Evolutionary conservation across 1,284 basidiomycete species (phyloP).

Genomic region (Ceratobasidium theobromae): DNA sequence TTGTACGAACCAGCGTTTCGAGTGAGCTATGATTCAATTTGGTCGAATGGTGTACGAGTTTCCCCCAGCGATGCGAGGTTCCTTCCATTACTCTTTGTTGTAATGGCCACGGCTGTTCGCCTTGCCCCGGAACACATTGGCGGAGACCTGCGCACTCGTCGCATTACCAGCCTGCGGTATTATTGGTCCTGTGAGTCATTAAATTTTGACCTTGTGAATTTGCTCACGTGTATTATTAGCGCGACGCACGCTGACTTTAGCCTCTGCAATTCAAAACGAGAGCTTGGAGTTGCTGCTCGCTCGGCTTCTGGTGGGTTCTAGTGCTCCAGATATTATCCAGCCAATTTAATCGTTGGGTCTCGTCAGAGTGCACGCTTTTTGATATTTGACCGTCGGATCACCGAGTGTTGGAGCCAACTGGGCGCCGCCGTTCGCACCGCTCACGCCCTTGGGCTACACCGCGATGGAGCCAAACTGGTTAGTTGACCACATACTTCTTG

Average conservation of each 20-base stretch:
- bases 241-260: slow-evolving; percentile 80
- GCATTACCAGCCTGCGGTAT: slow-evolving; percentile 80
- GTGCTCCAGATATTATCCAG: neutral
- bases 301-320: slow-evolving; percentile 67
- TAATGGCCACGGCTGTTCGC: slow-evolving; percentile 86
- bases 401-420: slow-evolving; percentile 94
- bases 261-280: slow-evolving; percentile 88
- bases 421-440: slow-evolving; percentile 92
- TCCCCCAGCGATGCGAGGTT: slow-evolving; percentile 86
- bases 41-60: slow-evolving; percentile 67
- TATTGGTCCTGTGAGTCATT: slow-evolving; percentile 86
- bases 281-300: slow-evolving; percentile 87
- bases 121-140: slow-evolving; percentile 82
- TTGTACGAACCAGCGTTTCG: slow-evolving; percentile 87
- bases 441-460: slow-evolving; percentile 89
- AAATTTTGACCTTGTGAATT: neutral
- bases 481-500: slow-evolving; percentile 38
- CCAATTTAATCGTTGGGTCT: slow-evolving; percentile 24
- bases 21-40: slow-evolving; percentile 75
- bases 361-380: slow-evolving; percentile 84
- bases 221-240: slow-evolving; percentile 51
- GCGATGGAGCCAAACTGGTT: slow-evolving; percentile 86
- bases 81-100: slow-evolving; percentile 87
- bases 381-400: slow-evolving; percentile 83
- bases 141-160: slow-evolving; percentile 71